phyloP scores from a whole-genome alignment of 176 grass and related monocot species.

The Cocos nucifera region DNA sequence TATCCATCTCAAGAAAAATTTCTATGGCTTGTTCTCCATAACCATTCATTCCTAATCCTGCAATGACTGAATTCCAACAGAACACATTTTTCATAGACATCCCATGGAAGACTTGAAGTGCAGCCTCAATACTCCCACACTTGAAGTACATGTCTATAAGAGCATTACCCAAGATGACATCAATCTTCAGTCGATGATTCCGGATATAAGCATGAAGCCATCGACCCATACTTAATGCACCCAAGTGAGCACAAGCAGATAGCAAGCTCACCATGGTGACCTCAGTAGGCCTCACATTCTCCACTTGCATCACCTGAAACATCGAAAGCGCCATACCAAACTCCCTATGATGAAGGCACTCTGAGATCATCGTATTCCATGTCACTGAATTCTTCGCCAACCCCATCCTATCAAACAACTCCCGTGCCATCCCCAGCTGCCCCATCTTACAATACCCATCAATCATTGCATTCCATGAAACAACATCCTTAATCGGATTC shows the following conservation, averaged over 20 bases:
- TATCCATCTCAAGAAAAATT: too few species aligned
- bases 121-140: too few species aligned
- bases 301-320: constrained; percentile 11
- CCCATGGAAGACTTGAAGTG: too few species aligned
- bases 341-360: constrained; percentile 7
- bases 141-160: constrained; percentile 20
- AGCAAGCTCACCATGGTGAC: constrained; percentile 16
- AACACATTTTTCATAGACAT: too few species aligned
- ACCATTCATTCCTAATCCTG: too few species aligned
- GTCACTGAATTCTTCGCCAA: constrained; percentile 3
- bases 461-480: constrained; percentile 13
- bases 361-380: constrained; percentile 20
- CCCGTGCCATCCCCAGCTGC: constrained; percentile 4
- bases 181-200: constrained; percentile 8
- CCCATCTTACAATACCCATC: constrained; percentile 20
- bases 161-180: constrained; percentile 14
- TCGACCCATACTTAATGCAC: constrained; percentile 7
- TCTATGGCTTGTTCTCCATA: too few species aligned
- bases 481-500: constrained; percentile 15
- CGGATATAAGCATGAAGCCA: constrained; percentile 13
- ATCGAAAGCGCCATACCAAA: constrained; percentile 2
- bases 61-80: too few species aligned
- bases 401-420: constrained; percentile 12
- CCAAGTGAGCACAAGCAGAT: constrained; percentile 13
- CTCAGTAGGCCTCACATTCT: constrained; percentile 13